These are phyloP conservation scores for Apiospora aurea DNA, from an alignment of 2,329 filamentous ascomycete species.

Conservation along the genomic window DNA sequence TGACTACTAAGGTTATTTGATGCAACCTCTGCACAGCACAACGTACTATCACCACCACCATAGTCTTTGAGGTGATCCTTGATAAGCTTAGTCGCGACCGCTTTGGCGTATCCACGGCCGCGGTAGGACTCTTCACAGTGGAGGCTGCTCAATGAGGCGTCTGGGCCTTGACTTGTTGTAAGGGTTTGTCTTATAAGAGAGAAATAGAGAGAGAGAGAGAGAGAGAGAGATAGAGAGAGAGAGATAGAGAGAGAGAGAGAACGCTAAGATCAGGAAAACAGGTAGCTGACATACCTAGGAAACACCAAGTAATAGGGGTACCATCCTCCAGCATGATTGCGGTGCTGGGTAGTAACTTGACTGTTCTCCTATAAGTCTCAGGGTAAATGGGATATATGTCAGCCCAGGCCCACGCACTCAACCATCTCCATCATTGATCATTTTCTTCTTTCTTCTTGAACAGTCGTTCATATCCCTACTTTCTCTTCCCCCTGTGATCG, in stretches of 20 bases:
- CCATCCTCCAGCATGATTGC: constrained; percentile 54
- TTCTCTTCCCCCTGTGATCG: too few relatives aligned
- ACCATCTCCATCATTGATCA: background rate
- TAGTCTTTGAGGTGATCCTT: constrained; percentile 54
- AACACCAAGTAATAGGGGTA: constrained; percentile 69
- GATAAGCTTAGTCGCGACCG: constrained; percentile 65
- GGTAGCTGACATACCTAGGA: constrained; percentile 52
- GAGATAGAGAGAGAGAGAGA: background rate
- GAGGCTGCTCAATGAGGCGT: constrained; percentile 67
- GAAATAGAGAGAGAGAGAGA: background rate
- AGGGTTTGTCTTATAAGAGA: background rate
- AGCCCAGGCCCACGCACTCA: background rate
- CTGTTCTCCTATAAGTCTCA: constrained; percentile 44
- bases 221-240: background rate
- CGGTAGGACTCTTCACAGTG: constrained; percentile 68
- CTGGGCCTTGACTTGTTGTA: constrained; percentile 51
- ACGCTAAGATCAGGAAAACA: too few relatives aligned
- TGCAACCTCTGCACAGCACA: constrained; percentile 68
- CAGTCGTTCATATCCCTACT: background rate
- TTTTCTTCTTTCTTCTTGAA: background rate
- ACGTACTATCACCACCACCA: constrained; percentile 54
- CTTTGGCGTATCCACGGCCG: constrained; percentile 68
- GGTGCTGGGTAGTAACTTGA: constrained; percentile 54
- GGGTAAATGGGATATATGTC: constrained; percentile 6
- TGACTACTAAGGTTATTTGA: constrained; percentile 66